Percentiles rank a stretch among this genome's conserved stretches.
Evolutionary conservation across 495 filamentous ascomycete species (phyloP).

Genomic region (Aspergillus affinis): DNA sequence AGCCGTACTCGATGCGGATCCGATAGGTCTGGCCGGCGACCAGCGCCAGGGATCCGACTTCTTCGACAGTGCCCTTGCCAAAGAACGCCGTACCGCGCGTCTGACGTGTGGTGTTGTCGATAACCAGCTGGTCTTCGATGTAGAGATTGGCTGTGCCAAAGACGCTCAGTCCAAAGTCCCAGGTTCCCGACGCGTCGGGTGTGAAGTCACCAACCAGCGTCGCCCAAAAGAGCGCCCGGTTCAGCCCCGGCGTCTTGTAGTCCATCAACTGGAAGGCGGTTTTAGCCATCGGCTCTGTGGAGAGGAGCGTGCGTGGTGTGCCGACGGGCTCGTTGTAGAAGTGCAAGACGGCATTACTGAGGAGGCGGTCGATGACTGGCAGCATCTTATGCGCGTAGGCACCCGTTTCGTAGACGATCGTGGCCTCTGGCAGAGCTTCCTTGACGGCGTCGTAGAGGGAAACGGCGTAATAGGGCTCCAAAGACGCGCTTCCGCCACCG

Average conservation of each 20-base stretch:
- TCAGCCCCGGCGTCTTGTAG: conserved; percentile 52
- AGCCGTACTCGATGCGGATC: conserved; percentile 59
- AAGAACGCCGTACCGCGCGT: conserved; percentile 57
- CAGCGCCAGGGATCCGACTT: conserved; percentile 50
- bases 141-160: conserved; percentile 68
- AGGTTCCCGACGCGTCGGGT: conserved; percentile 57
- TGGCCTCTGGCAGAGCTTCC: conserved; percentile 50
- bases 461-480: conserved; percentile 72
- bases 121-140: conserved; percentile 62
- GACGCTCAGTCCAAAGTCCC: conserved; percentile 69
- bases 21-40: conserved; percentile 56
- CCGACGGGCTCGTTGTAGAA: conserved; percentile 54
- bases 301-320: conserved; percentile 43
- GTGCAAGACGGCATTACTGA: conserved; percentile 51
- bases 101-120: conserved; percentile 61
- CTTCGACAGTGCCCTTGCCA: conserved; percentile 55
- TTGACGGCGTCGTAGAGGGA: conserved; percentile 63
- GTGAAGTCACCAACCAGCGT: conserved; percentile 50
- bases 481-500: conserved; percentile 74
- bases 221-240: conserved; percentile 49
- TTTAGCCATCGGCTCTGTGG: conserved; percentile 47
- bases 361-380: conserved; percentile 47
- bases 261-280: conserved; percentile 58
- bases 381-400: conserved; percentile 57
- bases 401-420: conserved; percentile 55